phyloP scores from a whole-genome alignment of 257 asterid species.

The Anisodus acutangulus region DNA sequence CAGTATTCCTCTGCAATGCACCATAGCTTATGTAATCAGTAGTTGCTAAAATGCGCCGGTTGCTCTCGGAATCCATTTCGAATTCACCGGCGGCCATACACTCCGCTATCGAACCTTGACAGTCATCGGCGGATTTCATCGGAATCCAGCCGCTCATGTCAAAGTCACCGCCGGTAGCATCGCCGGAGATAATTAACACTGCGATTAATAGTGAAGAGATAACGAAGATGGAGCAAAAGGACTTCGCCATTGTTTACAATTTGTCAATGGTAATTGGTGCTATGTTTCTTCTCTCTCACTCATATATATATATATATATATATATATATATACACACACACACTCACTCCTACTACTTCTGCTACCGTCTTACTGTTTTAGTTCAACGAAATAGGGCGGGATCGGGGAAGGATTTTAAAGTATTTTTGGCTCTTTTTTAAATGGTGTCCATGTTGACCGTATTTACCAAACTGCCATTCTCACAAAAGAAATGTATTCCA shows the following conservation, averaged over 20 bases:
- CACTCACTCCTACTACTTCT: neutral
- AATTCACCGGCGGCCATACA: constrained; percentile 68
- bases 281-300: neutral
- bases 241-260: constrained; percentile 33
- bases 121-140: constrained; percentile 34
- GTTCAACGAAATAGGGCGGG: constrained; percentile 24
- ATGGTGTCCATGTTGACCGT: neutral
- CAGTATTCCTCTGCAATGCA: constrained; percentile 74
- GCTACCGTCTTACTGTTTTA: neutral
- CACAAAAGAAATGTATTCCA: neutral
- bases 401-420: neutral
- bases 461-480: constrained; percentile 13
- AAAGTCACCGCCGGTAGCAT: constrained; percentile 11
- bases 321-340: too few species aligned
- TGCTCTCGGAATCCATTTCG: constrained; percentile 63
- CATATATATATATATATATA: too few species aligned
- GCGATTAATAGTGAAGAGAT: constrained; percentile 25
- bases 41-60: constrained; percentile 69
- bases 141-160: constrained; percentile 30
- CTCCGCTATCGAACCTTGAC: constrained; percentile 61
- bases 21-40: constrained; percentile 82
- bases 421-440: neutral
- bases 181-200: neutral
- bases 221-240: constrained; percentile 27
- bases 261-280: neutral